A percentile compares a stretch with the other conserved stretches of the same genome.
phyloP scores from a whole-genome alignment of 441 rosid species.

The Francoa sonchifolia region DNA sequence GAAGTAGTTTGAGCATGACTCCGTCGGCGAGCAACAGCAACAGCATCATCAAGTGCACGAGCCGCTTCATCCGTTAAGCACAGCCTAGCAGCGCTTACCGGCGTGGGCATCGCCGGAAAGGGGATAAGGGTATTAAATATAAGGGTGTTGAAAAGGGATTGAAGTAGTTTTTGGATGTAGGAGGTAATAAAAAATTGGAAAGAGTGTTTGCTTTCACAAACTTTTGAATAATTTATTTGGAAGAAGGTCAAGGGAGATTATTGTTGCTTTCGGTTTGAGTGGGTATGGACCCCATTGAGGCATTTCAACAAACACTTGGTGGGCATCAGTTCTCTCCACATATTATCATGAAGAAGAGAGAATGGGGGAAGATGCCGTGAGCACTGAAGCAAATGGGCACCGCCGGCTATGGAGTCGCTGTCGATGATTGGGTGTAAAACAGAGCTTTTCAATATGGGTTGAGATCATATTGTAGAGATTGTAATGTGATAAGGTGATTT shows the following conservation, averaged over 20 bases:
- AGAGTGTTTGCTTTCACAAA: constrained; percentile 13
- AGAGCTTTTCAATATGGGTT: constrained; percentile 3
- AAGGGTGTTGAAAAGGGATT: not conserved
- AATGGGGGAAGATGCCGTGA: constrained; percentile 11
- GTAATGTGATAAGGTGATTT: not conserved
- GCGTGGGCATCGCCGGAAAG: constrained; percentile 75
- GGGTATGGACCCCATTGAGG: constrained; percentile 15
- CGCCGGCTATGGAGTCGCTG: constrained; percentile 20
- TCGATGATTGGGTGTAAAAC: constrained; percentile 10
- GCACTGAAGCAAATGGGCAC: constrained; percentile 23
- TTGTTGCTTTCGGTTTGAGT: constrained; percentile 12
- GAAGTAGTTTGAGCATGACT: constrained; percentile 78
- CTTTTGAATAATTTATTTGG: constrained; percentile 20
- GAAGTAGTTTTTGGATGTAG: not conserved
- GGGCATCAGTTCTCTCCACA: constrained; percentile 29
- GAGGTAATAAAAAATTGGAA: constrained; percentile 1
- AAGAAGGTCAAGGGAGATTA: constrained; percentile 7
- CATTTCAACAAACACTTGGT: constrained; percentile 26
- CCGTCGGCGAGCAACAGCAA: constrained; percentile 61
- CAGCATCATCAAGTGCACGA: constrained; percentile 67
- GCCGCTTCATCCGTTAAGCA: constrained; percentile 72
- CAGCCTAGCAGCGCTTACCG: constrained; percentile 58
- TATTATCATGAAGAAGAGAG: not conserved
- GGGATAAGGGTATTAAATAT: too few species aligned
- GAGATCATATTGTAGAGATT: too few species aligned